phyloP scores from a whole-genome alignment of 2,329 filamentous ascomycete species.

The Beauveria sp. region DNA sequence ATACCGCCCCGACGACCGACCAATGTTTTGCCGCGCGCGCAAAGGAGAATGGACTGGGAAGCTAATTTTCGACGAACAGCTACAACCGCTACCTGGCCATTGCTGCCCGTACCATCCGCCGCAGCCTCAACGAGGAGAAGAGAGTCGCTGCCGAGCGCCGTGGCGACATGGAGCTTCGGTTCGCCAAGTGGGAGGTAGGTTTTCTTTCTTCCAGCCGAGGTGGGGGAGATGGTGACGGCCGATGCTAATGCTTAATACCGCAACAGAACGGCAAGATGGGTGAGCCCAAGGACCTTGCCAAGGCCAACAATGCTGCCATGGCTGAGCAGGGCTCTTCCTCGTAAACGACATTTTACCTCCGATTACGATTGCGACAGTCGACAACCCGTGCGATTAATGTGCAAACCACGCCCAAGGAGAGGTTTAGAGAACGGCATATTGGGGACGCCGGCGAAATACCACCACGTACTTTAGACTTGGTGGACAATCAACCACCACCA shows the following conservation, averaged over 20 bases:
- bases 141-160: slow-evolving; percentile 81
- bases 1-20: neutral
- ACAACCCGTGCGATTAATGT: slow-evolving; percentile 4
- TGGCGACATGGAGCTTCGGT: slow-evolving; percentile 81
- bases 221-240: slow-evolving; percentile 3
- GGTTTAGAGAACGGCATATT: neutral
- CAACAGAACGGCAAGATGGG: slow-evolving; percentile 91
- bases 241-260: slow-evolving; percentile 27
- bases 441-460: slow-evolving; percentile 6
- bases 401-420: neutral
- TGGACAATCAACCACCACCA: slow-evolving; percentile 3
- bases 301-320: slow-evolving; percentile 41
- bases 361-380: neutral
- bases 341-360: slow-evolving; percentile 18
- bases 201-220: neutral
- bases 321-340: slow-evolving; percentile 31
- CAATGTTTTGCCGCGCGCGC: slow-evolving; percentile 19
- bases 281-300: slow-evolving; percentile 65
- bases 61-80: slow-evolving; percentile 47
- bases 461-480: slow-evolving; percentile 12
- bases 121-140: slow-evolving; percentile 93
- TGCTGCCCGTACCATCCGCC: slow-evolving; percentile 89
- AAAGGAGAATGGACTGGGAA: slow-evolving; percentile 15
- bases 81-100: slow-evolving; percentile 99
- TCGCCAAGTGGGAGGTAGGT: slow-evolving; percentile 87